Conservation (phyloP, 106 monocot species). For the Hemerocallis citrina region DNA sequence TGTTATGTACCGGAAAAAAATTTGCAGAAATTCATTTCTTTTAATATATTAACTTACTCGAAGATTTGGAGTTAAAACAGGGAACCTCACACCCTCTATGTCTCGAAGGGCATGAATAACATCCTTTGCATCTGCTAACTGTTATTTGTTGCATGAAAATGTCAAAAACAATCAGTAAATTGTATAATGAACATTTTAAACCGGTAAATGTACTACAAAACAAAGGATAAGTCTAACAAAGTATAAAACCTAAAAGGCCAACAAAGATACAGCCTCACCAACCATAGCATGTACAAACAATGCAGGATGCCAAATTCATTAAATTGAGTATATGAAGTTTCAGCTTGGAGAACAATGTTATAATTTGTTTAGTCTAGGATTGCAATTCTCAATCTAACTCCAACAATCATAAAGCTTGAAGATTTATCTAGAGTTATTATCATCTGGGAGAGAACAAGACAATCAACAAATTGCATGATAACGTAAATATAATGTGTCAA, state of each 20-base stretch:
- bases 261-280: too few species aligned
- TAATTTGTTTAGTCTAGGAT: too few species aligned
- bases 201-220: too few species aligned
- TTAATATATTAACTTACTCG: constrained; percentile 35
- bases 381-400: too few species aligned
- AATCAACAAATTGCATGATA: not conserved
- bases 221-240: too few species aligned
- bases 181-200: not conserved
- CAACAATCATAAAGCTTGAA: not conserved
- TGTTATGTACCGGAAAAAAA: not conserved
- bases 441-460: not conserved
- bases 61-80: constrained; percentile 90
- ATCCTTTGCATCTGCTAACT: constrained; percentile 95
- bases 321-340: too few species aligned
- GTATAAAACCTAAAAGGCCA: too few species aligned
- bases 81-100: constrained; percentile 50
- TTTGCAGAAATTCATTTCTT: not conserved
- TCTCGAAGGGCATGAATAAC: constrained; percentile 59
- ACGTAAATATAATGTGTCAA: not conserved
- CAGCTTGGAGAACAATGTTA: too few species aligned
- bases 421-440: not conserved
- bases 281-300: too few species aligned
- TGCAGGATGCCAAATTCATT: too few species aligned
- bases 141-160: not conserved
- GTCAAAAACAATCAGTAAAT: not conserved